phyloP scores from a whole-genome alignment of 1,284 basidiomycete species.

The Boletus mariae region DNA sequence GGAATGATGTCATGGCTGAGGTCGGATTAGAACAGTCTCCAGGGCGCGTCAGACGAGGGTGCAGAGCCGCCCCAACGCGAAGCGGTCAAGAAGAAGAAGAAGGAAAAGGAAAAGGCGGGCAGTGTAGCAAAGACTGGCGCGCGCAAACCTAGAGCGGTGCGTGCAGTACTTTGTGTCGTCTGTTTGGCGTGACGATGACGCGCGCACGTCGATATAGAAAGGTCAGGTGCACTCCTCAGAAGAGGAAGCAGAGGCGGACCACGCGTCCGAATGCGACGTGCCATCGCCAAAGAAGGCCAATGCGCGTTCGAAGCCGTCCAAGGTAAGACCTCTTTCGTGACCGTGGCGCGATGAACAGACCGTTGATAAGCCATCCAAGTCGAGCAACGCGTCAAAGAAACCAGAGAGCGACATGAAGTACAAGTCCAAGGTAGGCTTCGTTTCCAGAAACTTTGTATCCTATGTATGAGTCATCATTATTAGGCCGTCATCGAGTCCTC shows the following conservation, averaged over 20 bases:
- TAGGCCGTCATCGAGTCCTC: conserved; percentile 29
- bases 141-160: conserved; percentile 14
- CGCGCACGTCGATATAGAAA: conserved; percentile 1
- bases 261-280: conserved; percentile 1
- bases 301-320: conserved; percentile 9
- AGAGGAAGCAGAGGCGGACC: conserved; percentile 1
- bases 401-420: conserved; percentile 17
- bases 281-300: conserved; percentile 13
- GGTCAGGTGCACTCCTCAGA: neutral
- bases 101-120: conserved; percentile 5
- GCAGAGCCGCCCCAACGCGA: neutral
- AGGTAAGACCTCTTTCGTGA: conserved; percentile 5
- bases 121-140: neutral
- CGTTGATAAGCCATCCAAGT: conserved; percentile 8
- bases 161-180: conserved; percentile 1
- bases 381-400: conserved; percentile 12
- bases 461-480: neutral
- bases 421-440: conserved; percentile 24
- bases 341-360: neutral
- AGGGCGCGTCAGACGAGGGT: neutral
- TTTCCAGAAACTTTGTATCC: neutral
- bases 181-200: neutral
- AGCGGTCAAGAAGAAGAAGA: neutral
- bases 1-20: neutral
- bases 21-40: conserved; percentile 9